A percentile compares a stretch with the other conserved stretches of the same genome.
phyloP scores from a whole-genome alignment of 2,329 filamentous ascomycete species.

The Ophiosphaerella korrae region DNA sequence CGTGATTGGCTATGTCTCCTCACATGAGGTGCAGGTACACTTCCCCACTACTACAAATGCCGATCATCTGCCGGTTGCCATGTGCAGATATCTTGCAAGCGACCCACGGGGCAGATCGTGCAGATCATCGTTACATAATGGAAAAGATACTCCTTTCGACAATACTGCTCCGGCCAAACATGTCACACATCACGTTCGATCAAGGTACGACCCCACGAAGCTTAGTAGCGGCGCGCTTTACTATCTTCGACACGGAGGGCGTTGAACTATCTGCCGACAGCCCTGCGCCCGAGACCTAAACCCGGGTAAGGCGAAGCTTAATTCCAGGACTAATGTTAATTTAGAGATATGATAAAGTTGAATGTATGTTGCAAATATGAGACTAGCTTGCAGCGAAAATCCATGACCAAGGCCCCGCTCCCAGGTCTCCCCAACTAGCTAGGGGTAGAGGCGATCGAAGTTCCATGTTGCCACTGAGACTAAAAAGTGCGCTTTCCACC shows the following conservation, averaged over 20 bases:
- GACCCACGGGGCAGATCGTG: too few relatives aligned
- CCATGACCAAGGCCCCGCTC: background rate
- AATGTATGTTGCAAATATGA: conserved; percentile 17
- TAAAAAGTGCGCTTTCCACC: background rate
- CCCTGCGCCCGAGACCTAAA: background rate
- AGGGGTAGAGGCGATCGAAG: background rate
- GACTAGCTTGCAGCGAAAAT: conserved; percentile 3
- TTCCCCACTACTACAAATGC: too few relatives aligned
- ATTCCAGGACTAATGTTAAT: conserved; percentile 11
- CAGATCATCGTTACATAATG: too few relatives aligned
- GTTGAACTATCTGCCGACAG: background rate
- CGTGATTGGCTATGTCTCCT: too few relatives aligned
- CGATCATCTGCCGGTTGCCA: too few relatives aligned
- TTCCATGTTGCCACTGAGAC: background rate
- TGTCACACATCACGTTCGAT: background rate
- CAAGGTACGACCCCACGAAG: conserved; percentile 5
- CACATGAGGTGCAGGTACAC: too few relatives aligned
- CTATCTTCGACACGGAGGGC: background rate
- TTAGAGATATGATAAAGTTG: conserved; percentile 8
- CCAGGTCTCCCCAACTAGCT: background rate
- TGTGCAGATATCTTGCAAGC: too few relatives aligned
- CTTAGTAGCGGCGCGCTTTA: conserved; percentile 5
- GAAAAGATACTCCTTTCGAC: too few relatives aligned
- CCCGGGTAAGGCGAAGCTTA: conserved; percentile 14
- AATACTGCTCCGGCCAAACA: too few relatives aligned